Conservation (phyloP, 139 green algal species). For the Chlamydomonas incerta region DNA sequence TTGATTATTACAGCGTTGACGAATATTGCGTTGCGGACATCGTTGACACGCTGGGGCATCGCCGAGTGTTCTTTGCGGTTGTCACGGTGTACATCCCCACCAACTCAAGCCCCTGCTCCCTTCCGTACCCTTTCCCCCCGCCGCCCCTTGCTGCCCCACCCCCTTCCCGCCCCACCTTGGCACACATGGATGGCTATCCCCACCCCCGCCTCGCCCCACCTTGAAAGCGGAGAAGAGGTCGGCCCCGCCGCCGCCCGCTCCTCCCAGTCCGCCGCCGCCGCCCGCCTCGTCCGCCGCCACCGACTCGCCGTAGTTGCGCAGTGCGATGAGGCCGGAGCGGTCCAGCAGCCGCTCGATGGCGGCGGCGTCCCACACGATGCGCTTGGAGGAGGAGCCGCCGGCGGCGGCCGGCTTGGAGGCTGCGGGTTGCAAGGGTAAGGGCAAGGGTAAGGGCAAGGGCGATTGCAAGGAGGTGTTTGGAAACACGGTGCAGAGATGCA, state of each 20-base stretch:
- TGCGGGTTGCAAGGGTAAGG: too few species aligned
- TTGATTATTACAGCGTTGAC: too few species aligned
- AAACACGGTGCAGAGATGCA: too few species aligned
- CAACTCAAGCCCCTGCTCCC: background rate
- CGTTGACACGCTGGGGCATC: too few species aligned
- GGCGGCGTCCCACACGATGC: constrained; percentile 84
- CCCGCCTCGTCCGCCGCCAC: constrained; percentile 33
- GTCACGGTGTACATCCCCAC: too few species aligned
- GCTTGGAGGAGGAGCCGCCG: constrained; percentile 6
- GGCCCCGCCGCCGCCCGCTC: background rate
- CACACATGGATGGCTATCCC: too few species aligned
- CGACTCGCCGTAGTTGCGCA: constrained; percentile 41
- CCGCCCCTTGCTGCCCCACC: background rate
- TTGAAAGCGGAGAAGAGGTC: constrained; percentile 72
- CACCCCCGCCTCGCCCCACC: too few species aligned
- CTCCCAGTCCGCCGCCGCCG: constrained; percentile 32
- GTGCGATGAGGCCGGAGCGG: constrained; percentile 45
- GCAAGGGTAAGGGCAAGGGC: too few species aligned
- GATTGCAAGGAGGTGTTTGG: too few species aligned
- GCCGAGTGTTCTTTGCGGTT: too few species aligned
- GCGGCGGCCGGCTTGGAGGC: background rate
- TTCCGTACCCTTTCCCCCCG: background rate
- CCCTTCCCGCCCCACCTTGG: background rate
- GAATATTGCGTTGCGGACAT: too few species aligned
- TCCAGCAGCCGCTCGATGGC: constrained; percentile 83